A percentile compares a stretch with the other conserved stretches of the same genome.
phyloP scores from a whole-genome alignment of 2,329 filamentous ascomycete genomes.

The Venturia effusa region DNA sequence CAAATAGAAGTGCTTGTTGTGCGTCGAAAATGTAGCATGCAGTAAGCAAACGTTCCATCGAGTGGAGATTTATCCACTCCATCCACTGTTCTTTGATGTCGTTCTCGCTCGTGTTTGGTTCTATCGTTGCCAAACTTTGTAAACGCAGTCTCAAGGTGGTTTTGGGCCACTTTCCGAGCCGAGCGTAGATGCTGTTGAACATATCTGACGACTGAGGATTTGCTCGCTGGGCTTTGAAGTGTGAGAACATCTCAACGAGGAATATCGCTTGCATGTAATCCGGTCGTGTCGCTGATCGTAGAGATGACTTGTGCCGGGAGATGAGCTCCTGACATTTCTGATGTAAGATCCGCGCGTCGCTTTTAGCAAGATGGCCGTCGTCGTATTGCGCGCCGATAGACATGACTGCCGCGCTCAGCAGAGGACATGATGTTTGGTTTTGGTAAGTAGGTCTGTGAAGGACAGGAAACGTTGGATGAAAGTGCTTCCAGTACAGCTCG shows the following conservation, averaged over 20 bases:
- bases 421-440: slow-evolving; percentile 25
- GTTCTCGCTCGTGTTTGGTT: slow-evolving; percentile 16
- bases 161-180: slow-evolving; percentile 12
- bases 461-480: slow-evolving; percentile 34
- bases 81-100: slow-evolving; percentile 20
- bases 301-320: slow-evolving; percentile 14
- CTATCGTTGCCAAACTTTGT: slow-evolving; percentile 15
- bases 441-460: slow-evolving; percentile 31
- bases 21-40: slow-evolving; percentile 33
- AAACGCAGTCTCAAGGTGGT: slow-evolving; percentile 11
- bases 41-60: slow-evolving; percentile 27
- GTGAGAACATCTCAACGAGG: slow-evolving; percentile 31
- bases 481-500: slow-evolving; percentile 33
- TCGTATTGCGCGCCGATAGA: slow-evolving; percentile 32
- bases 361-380: slow-evolving; percentile 22
- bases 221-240: slow-evolving; percentile 30
- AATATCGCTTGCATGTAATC: slow-evolving; percentile 34
- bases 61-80: slow-evolving; percentile 23
- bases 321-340: slow-evolving; percentile 31
- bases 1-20: slow-evolving; percentile 25
- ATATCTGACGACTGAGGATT: slow-evolving; percentile 25
- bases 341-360: slow-evolving; percentile 28
- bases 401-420: slow-evolving; percentile 34
- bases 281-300: slow-evolving; percentile 19
- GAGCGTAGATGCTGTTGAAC: slow-evolving; percentile 27